These are phyloP conservation scores for Tricholoma saponaceum DNA, from an alignment of 768 basidiomycete species.

Conservation along the genomic window DNA sequence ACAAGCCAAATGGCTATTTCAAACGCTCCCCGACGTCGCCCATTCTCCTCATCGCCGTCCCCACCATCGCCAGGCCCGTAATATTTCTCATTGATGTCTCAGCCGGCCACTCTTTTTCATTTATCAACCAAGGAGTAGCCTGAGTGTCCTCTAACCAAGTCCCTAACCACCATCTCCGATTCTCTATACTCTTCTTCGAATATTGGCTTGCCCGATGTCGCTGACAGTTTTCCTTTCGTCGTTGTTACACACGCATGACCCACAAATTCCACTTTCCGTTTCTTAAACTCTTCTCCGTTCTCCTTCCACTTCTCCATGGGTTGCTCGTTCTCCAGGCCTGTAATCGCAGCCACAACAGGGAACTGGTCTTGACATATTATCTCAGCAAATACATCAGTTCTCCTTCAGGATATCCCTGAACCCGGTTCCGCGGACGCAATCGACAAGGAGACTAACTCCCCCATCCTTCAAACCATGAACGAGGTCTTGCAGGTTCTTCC, in stretches of 20 bases:
- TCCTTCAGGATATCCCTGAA: not conserved
- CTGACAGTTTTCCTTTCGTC: not conserved
- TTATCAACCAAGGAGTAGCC: not conserved
- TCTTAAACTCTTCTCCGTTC: not conserved
- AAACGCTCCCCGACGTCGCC: not conserved
- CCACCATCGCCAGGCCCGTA: not conserved
- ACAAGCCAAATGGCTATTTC: not conserved
- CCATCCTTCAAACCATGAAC: not conserved
- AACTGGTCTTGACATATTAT: not conserved
- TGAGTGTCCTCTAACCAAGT: not conserved
- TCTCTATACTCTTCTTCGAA: not conserved
- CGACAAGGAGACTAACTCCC: not conserved
- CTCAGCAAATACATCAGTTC: not conserved
- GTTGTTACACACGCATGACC: not conserved
- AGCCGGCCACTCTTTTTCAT: not conserved
- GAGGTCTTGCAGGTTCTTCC: not conserved
- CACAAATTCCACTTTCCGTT: not conserved
- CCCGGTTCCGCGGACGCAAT: not conserved
- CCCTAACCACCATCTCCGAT: not conserved
- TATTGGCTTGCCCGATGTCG: not conserved
- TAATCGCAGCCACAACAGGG: not conserved
- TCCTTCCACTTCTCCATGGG: not conserved
- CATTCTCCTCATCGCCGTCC: not conserved
- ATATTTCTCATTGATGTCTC: not conserved
- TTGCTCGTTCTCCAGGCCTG: not conserved